Evolutionary conservation across 2,329 filamentous ascomycete species (phyloP), one percentile per base, ranked within the genome.

Genomic region (Zasmidium angulare): DNA sequence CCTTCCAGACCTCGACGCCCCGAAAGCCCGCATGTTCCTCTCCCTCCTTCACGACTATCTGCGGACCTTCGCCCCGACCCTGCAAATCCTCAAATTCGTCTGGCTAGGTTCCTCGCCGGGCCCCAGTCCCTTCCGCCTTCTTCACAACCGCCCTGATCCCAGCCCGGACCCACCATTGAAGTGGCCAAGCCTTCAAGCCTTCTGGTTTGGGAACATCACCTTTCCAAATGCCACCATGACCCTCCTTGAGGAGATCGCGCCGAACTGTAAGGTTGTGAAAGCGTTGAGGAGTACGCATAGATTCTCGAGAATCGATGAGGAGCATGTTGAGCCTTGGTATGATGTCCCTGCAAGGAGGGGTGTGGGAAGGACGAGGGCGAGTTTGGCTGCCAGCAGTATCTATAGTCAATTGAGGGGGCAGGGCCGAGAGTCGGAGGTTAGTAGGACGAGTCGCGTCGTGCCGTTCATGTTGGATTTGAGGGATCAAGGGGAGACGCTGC

Each of bases 31-130:
- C 12, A 66, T 71, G 60, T 72, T 70, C 55, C 59, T 66, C 48
- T 71, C 72, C 46, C 48, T 70, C 21, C 53, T 75, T 14, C 62
- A 71, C 50, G 64, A 68, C 53, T 74, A 72, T 24, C 64, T 75
- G 11, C 61, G 63, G 10, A 67, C 66, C 56, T 74, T 75, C 57
- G 61, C 61, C 2, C 48, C 50, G 2, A 71, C 66, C 9, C 54
- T 75, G 20, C 64, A 53, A 7, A 61, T 52, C 21, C 61, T 75
- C 2, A 63, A 64, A 3, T 70, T 74, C 46, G 56, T 69, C n/a
- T 75, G 72, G 71, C 54, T 71, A 2, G 69, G 65, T 46, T 61
- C 51, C 2, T 56, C 66, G 12, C 36, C 36, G 1, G 72, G 72
- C 12, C 71, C 71, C 12, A 69, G 68, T 58, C 72, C 71, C 1